Evolutionary conservation across 2,329 filamentous ascomycete genomes (phyloP), one percentile per base, ranked within the genome.

Genomic region (Zasmidium cellare): DNA sequence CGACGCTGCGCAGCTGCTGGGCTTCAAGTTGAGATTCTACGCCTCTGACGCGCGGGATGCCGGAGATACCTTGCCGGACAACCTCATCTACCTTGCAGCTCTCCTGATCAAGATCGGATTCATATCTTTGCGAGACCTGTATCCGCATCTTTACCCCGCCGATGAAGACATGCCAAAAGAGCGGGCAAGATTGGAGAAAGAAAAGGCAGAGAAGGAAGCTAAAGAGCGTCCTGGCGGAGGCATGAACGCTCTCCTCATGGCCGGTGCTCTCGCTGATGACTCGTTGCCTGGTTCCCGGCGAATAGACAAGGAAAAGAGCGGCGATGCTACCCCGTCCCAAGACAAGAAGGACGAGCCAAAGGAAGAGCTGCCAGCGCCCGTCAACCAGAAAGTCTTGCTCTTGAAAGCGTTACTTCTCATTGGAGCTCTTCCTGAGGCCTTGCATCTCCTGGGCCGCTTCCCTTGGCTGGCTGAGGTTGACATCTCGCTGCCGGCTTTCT

Each of bases 11-110:
- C 94, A 97, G 72, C 83, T 99, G 2, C 86, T 99, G 14, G 94
- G 94, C 3, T 99, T 99, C 82, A 99, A 99, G 75, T 83, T 99
- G 51, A 90, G 91, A 14, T 99, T 96, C 74, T 99, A 99, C 71
- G 89, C 91, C 44, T 96, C 91, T 0, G 80, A 87, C 24, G 87
- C 89, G 35, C 85, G 93, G 56, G 86, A 90, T 59, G 83, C 87
- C 54, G 79, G 83, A 1, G 94, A 97, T 68, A 82, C 87, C 2
- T 81, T 97, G 1, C 94, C 94, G 0, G 90, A 94, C 41, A 99
- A 99, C 67, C 81, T 99, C 2, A 91, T 97, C 25, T 96, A 94
- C 65, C 83, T 99, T 18, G 89, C 92, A 0, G 92, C 94, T 1
- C 83, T 97, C 31, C 84, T 99, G 25, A 92, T 99, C 76, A 99